phyloP scores from a whole-genome alignment of 2,329 filamentous ascomycete genomes.

The Phoma sp. region DNA sequence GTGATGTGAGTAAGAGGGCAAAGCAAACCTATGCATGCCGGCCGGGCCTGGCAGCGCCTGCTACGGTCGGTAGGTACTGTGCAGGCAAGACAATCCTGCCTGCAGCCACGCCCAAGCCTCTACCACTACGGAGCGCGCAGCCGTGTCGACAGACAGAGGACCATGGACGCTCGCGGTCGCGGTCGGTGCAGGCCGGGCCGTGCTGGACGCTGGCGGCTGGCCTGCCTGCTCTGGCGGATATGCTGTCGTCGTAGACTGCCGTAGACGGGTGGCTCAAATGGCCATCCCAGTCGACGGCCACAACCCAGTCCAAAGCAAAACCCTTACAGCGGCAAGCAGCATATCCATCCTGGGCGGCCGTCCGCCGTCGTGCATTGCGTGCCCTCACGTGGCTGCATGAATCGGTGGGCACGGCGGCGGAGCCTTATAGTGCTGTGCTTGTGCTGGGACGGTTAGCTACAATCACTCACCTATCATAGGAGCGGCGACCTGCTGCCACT shows the following conservation, averaged over 20 bases:
- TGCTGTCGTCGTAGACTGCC: conserved; percentile 4
- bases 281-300: conserved; percentile 1
- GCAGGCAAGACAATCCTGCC: too few species aligned
- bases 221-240: background rate
- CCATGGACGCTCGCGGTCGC: too few species aligned
- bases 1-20: background rate
- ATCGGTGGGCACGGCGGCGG: conserved; percentile 9
- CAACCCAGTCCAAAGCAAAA: conserved; percentile 1
- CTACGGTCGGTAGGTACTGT: too few species aligned
- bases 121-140: background rate
- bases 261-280: conserved; percentile 1
- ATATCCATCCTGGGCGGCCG: conserved; percentile 12
- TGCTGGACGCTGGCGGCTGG: background rate
- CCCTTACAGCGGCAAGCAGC: conserved; percentile 25
- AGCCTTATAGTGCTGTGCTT: conserved; percentile 8
- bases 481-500: too few species aligned
- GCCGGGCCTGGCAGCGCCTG: background rate
- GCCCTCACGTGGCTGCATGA: conserved; percentile 20
- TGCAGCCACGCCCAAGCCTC: too few species aligned
- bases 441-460: background rate
- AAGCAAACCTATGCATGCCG: background rate
- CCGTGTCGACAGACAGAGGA: background rate
- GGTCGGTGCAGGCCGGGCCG: background rate
- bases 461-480: background rate
- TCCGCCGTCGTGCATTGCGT: conserved; percentile 16